These are phyloP conservation scores for Talaromyces marneffei DNA, from an alignment of 2,329 filamentous ascomycete species.

Conservation along the genomic window DNA sequence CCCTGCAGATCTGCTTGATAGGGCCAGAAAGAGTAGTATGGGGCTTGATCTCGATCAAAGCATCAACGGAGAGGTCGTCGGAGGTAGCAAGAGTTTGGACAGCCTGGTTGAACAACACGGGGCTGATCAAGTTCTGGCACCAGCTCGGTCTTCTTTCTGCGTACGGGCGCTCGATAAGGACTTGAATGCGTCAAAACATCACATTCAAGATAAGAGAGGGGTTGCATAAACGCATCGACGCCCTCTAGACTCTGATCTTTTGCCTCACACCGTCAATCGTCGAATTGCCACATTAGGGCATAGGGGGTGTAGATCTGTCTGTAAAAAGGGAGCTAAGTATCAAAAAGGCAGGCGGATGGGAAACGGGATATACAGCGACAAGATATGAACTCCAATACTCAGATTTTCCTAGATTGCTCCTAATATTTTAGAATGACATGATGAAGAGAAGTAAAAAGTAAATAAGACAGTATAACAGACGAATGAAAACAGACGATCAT, in stretches of 20 bases:
- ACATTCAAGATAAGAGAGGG: neutral
- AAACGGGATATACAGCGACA: neutral
- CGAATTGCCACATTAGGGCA: neutral
- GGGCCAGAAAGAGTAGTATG: slow-evolving; percentile 18
- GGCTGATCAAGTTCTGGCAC: slow-evolving; percentile 7
- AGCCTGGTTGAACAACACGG: slow-evolving; percentile 9
- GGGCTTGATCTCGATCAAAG: slow-evolving; percentile 17
- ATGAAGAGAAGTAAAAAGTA: neutral
- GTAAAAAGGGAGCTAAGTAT: neutral
- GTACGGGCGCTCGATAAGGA: neutral
- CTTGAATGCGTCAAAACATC: neutral
- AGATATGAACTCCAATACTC: no score
- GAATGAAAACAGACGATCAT: slow-evolving; percentile 5
- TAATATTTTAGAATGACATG: neutral
- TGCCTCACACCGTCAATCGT: neutral
- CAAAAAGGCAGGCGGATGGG: neutral
- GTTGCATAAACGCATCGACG: neutral
- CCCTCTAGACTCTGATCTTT: neutral
- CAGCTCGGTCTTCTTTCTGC: neutral
- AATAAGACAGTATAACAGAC: neutral
- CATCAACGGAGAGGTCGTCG: neutral
- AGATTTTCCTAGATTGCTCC: neutral
- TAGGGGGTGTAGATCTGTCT: neutral
- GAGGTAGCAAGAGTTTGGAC: neutral
- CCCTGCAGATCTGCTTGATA: slow-evolving; percentile 16